Evolutionary conservation across 2,329 filamentous ascomycete genomes (phyloP).

Genomic region (Trichoderma simmonsii): DNA sequence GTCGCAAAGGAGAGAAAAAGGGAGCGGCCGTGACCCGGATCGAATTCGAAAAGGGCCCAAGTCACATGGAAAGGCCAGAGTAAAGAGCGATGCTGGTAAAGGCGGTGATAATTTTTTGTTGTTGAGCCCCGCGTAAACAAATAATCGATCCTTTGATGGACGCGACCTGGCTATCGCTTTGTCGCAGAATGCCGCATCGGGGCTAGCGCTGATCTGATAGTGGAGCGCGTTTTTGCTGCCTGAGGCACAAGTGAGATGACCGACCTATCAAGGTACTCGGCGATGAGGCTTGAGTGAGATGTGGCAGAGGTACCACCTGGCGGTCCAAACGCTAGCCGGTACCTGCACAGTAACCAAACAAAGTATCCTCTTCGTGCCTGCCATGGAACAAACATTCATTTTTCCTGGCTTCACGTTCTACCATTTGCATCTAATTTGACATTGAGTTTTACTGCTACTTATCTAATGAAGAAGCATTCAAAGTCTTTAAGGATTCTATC

Average conservation of each 20-base stretch:
- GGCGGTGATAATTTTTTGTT: conserved; percentile 1
- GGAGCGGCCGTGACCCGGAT: conserved; percentile 27
- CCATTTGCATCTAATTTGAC: neutral
- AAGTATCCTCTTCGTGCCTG: neutral
- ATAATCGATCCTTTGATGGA: conserved; percentile 16
- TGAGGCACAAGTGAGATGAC: conserved; percentile 21
- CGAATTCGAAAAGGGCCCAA: conserved; percentile 13
- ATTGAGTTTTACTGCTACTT: neutral
- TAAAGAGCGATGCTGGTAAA: neutral
- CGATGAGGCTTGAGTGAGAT: neutral
- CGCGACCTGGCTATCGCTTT: conserved; percentile 10
- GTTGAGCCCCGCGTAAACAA: conserved; percentile 21
- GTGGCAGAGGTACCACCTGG: neutral
- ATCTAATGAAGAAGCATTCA: neutral
- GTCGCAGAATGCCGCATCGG: neutral
- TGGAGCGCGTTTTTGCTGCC: conserved; percentile 24
- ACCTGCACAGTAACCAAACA: neutral
- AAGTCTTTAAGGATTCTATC: neutral
- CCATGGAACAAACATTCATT: neutral
- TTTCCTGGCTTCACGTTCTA: no score
- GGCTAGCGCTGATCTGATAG: neutral
- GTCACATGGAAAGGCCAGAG: neutral
- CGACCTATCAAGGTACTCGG: neutral
- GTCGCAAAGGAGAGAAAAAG: conserved; percentile 26
- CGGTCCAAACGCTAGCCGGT: neutral